A percentile compares a stretch with the other conserved stretches of the same genome.
Evolutionary conservation across 208 protist genomes (phyloP).

Genomic region (Plasmodiophora brassicae): DNA sequence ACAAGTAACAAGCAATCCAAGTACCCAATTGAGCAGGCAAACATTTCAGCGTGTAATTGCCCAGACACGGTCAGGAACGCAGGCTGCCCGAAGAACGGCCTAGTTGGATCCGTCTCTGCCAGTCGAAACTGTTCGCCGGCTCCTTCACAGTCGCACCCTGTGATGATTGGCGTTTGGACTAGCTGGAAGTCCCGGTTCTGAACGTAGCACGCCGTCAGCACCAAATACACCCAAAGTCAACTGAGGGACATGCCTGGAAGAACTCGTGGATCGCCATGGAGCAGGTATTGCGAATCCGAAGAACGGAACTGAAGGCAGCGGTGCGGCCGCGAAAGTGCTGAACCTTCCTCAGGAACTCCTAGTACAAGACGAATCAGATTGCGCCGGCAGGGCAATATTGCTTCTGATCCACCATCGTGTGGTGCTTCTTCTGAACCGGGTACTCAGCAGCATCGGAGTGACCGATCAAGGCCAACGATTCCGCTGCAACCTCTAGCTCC

Average conservation of each 20-base stretch:
- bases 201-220: too few species aligned
- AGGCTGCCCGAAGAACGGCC: constrained; percentile 28
- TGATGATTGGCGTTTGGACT: constrained; percentile 73
- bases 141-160: constrained; percentile 74
- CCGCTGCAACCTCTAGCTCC: constrained; percentile 37
- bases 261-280: constrained; percentile 58
- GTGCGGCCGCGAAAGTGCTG: constrained; percentile 67
- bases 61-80: constrained; percentile 67
- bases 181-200: constrained; percentile 58
- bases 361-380: background rate
- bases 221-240: too few species aligned
- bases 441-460: constrained; percentile 50
- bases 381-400: too few species aligned
- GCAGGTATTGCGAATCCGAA: constrained; percentile 61
- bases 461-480: constrained; percentile 36
- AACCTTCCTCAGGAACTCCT: constrained; percentile 69
- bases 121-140: constrained; percentile 72
- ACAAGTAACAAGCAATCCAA: background rate
- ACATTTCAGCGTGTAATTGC: constrained; percentile 56
- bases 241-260: too few species aligned
- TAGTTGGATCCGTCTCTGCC: background rate
- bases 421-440: constrained; percentile 71
- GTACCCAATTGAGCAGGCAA: constrained; percentile 55
- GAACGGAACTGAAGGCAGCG: constrained; percentile 60
- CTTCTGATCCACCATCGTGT: constrained; percentile 59